Evolutionary conservation across 306 rosid species (phyloP).

Genomic region (Lotus japonicus): DNA sequence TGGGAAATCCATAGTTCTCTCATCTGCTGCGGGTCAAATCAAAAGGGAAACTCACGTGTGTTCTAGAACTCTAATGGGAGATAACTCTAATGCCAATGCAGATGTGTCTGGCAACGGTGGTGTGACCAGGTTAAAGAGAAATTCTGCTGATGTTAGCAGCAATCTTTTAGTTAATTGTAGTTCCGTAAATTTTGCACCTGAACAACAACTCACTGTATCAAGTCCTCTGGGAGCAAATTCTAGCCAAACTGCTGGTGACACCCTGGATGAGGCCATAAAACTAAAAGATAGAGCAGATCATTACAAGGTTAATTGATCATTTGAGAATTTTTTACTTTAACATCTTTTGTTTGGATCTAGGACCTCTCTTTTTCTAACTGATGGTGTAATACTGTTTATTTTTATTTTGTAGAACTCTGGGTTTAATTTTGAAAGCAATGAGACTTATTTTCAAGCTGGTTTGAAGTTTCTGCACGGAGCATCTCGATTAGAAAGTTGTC

Average conservation of each 20-base stretch:
- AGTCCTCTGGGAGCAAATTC: slow-evolving; percentile 39
- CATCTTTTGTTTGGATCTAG: slow-evolving; percentile 19
- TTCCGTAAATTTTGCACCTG: slow-evolving; percentile 27
- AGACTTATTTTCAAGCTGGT: slow-evolving; percentile 83
- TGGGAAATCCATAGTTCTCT: slow-evolving; percentile 33
- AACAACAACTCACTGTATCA: slow-evolving; percentile 33
- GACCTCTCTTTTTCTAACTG: slow-evolving; percentile 3
- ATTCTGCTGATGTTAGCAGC: slow-evolving; percentile 26
- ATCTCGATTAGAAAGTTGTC: slow-evolving; percentile 45
- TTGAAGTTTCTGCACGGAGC: slow-evolving; percentile 84
- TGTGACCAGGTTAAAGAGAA: slow-evolving; percentile 30
- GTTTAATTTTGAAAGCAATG: slow-evolving; percentile 70
- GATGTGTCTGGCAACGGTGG: slow-evolving; percentile 29
- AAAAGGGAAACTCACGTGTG: slow-evolving; percentile 30
- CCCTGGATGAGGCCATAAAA: slow-evolving; percentile 53
- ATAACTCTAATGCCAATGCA: slow-evolving; percentile 27
- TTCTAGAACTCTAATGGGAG: slow-evolving; percentile 30
- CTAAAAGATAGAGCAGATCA: slow-evolving; percentile 59
- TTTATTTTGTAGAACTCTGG: slow-evolving; percentile 47
- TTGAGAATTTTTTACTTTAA: slow-evolving; percentile 20
- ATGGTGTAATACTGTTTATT: slow-evolving; percentile 5
- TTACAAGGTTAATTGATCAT: slow-evolving; percentile 52
- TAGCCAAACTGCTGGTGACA: slow-evolving; percentile 36
- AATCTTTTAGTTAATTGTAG: slow-evolving; percentile 23
- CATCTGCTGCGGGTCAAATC: slow-evolving; percentile 24